Conservation (phyloP, 2,329 filamentous ascomycete species). For the Fusarium sp. region DNA sequence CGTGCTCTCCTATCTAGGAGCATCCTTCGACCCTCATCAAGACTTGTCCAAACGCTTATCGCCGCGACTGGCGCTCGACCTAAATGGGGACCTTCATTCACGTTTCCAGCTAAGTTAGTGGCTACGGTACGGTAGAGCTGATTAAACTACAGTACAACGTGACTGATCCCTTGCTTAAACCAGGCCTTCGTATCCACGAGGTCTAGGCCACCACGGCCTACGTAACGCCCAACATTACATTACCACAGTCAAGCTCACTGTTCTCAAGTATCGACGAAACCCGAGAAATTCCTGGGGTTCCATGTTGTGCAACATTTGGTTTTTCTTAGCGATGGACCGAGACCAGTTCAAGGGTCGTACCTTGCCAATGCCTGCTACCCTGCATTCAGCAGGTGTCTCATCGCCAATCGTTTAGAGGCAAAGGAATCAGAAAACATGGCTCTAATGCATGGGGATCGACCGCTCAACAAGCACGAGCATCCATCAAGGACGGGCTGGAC, state of each 20-base stretch:
- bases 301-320: constrained; percentile 23
- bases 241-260: constrained; percentile 14
- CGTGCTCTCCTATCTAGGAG: not conserved
- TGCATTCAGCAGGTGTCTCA: constrained; percentile 27
- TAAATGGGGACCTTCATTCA: constrained; percentile 14
- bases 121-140: not conserved
- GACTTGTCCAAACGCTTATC: constrained; percentile 20
- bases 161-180: constrained; percentile 7
- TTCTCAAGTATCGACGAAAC: constrained; percentile 3
- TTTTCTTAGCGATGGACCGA: constrained; percentile 16
- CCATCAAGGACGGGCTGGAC: not conserved
- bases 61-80: constrained; percentile 35
- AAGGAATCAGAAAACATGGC: constrained; percentile 26
- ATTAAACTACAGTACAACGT: not conserved
- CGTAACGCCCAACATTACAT: constrained; percentile 20
- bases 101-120: constrained; percentile 5
- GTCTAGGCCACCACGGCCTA: constrained; percentile 30
- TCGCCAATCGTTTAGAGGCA: constrained; percentile 33
- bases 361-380: constrained; percentile 30
- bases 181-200: constrained; percentile 16
- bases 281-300: constrained; percentile 31
- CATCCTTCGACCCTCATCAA: constrained; percentile 2
- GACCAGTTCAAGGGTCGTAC: constrained; percentile 21
- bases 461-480: constrained; percentile 40
- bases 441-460: constrained; percentile 41